Percentiles rank a stretch among this genome's conserved stretches.
These are phyloP conservation scores for Scheffersomyces quercinus DNA, from an alignment of 1,139 yeast species.

Conservation along the genomic window DNA sequence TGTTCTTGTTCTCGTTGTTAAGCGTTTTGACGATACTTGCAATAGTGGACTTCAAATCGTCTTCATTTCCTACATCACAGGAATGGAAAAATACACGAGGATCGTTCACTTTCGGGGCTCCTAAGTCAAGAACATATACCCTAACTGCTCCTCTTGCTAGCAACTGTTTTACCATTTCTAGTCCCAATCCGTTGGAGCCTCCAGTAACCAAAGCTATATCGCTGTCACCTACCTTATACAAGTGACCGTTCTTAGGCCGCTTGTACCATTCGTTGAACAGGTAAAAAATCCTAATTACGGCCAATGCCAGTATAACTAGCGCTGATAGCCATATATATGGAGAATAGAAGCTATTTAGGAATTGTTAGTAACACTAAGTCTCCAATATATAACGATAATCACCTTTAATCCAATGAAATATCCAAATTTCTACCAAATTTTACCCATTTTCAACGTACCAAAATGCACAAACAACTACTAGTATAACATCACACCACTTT, in stretches of 20 bases:
- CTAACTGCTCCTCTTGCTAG: slow-evolving; percentile 29
- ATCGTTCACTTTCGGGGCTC: slow-evolving; percentile 22
- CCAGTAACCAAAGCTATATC: slow-evolving; percentile 62
- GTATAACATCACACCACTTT: too few species aligned
- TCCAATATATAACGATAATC: too few species aligned
- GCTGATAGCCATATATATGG: too few species aligned
- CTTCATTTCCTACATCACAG: slow-evolving; percentile 54
- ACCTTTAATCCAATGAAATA: too few species aligned
- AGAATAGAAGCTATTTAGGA: too few species aligned
- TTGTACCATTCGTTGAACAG: slow-evolving; percentile 1
- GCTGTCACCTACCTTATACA: slow-evolving; percentile 2
- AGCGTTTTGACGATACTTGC: slow-evolving; percentile 29
- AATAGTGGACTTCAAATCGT: slow-evolving; percentile 22
- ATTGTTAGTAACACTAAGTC: too few species aligned
- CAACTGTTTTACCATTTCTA: slow-evolving; percentile 39
- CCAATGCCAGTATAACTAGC: neutral
- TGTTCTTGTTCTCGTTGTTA: slow-evolving; percentile 23
- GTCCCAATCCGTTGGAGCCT: slow-evolving; percentile 64
- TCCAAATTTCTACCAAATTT: too few species aligned
- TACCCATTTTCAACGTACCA: too few species aligned
- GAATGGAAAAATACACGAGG: slow-evolving; percentile 26
- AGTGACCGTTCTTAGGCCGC: neutral
- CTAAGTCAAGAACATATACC: slow-evolving; percentile 51
- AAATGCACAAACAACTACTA: too few species aligned
- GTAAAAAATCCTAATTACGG: neutral